Evolutionary conservation across 1,284 basidiomycete genomes (phyloP).

Genomic region (Sporisorium scitamineum): DNA sequence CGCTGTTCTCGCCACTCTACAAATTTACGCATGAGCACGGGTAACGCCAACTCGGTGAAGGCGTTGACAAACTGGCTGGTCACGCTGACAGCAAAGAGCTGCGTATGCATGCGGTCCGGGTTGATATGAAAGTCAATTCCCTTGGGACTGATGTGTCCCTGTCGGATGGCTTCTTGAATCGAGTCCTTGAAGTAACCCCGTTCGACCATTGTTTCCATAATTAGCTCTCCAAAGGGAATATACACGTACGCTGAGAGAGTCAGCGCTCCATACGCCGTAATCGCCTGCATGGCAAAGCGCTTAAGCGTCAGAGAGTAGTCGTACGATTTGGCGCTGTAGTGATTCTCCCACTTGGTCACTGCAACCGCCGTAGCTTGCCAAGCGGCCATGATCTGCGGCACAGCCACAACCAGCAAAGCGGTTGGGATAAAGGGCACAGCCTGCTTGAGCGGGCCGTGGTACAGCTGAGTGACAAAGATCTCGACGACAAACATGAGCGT

Average conservation of each 20-base stretch:
- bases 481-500: slow-evolving; percentile 70
- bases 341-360: slow-evolving; percentile 84
- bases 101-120: slow-evolving; percentile 80
- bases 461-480: slow-evolving; percentile 66
- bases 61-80: slow-evolving; percentile 89
- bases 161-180: slow-evolving; percentile 47
- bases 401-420: slow-evolving; percentile 81
- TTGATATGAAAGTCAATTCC: slow-evolving; percentile 70
- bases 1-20: slow-evolving; percentile 46
- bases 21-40: slow-evolving; percentile 72
- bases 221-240: slow-evolving; percentile 67
- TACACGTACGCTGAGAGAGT: slow-evolving; percentile 66
- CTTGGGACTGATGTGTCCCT: slow-evolving; percentile 51
- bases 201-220: slow-evolving; percentile 61
- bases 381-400: slow-evolving; percentile 84
- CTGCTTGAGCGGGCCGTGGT: slow-evolving; percentile 84
- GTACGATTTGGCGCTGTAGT: slow-evolving; percentile 78
- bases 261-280: slow-evolving; percentile 81
- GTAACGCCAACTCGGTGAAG: slow-evolving; percentile 85
- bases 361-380: slow-evolving; percentile 79
- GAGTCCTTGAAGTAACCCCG: slow-evolving; percentile 59
- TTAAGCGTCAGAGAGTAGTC: slow-evolving; percentile 87
- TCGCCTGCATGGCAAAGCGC: slow-evolving; percentile 86
- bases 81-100: slow-evolving; percentile 94
- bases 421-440: slow-evolving; percentile 83